phyloP scores from a whole-genome alignment of 2,329 filamentous ascomycete genomes.

The Zymoseptoria crescenta region DNA sequence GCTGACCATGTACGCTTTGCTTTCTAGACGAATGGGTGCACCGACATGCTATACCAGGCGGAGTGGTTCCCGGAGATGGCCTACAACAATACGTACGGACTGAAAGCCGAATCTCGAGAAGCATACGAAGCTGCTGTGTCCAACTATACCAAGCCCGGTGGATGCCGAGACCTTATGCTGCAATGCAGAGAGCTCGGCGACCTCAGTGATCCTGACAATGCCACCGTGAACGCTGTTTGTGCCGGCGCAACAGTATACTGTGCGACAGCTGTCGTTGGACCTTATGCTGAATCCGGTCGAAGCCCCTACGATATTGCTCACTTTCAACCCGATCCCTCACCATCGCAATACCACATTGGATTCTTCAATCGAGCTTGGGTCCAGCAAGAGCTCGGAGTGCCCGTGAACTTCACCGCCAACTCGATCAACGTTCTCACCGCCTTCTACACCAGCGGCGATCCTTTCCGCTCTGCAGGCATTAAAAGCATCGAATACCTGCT shows the following conservation, averaged over 20 bases:
- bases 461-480: slow-evolving; percentile 12
- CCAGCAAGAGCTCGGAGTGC: slow-evolving; percentile 40
- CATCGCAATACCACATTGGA: slow-evolving; percentile 23
- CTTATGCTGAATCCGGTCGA: slow-evolving; percentile 6
- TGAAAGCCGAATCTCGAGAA: slow-evolving; percentile 47
- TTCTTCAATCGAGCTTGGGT: slow-evolving; percentile 41
- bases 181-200: slow-evolving; percentile 43
- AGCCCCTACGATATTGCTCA: slow-evolving; percentile 20
- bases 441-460: slow-evolving; percentile 14
- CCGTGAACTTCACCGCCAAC: slow-evolving; percentile 38
- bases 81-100: slow-evolving; percentile 56
- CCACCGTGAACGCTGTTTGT: slow-evolving; percentile 37
- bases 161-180: slow-evolving; percentile 44
- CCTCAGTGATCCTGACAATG: slow-evolving; percentile 42
- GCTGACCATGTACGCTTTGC: too few relatives aligned
- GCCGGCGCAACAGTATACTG: slow-evolving; percentile 14
- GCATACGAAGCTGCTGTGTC: slow-evolving; percentile 29
- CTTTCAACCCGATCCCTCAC: slow-evolving; percentile 17
- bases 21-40: slow-evolving; percentile 53
- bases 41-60: slow-evolving; percentile 55
- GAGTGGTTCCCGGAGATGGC: slow-evolving; percentile 50
- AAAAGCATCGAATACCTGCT: slow-evolving; percentile 23
- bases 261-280: slow-evolving; percentile 8
- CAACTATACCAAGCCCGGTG: slow-evolving; percentile 40
- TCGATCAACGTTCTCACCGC: slow-evolving; percentile 7